Base-by-base conservation (phyloP, 2,329 filamentous ascomycete species). In the Colletotrichum sp. region DNA sequence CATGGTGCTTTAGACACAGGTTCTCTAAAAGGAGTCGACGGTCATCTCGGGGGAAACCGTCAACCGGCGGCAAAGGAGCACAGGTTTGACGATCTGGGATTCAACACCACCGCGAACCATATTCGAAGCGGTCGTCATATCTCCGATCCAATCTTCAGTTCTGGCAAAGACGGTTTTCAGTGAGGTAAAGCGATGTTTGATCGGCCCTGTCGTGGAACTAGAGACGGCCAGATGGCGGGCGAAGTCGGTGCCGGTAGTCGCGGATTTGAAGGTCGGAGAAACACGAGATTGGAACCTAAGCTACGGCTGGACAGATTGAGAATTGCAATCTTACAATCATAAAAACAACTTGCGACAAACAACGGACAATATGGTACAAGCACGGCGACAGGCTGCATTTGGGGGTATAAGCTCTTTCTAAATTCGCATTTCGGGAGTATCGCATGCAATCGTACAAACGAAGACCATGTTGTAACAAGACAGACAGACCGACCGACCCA, bases 391-490 rank as follows among this genome's bases (percentile, higher is more conserved):
- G 24, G 21, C 61, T 64, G 32, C 34, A 6, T 63, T 30, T 24
- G 70, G 34, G 57, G 57, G 65, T 60, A 64, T 43, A 68, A 73
- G 30, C 28, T 68, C 34, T 73, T 52, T 67, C 36, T 73, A 52
- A 60, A 65, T 65, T 73, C 63, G 65, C 57, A 58, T 60, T 30
- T 58, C 21, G 57, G 70, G 64, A 75, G 34, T 68, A 60, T 60
- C 70, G 70, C 43, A 69, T 73, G 70, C 63, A 75, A 72, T 74
- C 34, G 55, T 65, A 65, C 28, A 68, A 30, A 57, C 8, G 26
- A 73, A 32, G 38, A 60, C 43, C 55, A 43, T 36, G 6, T 8
- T 26, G 38, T 28, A 30, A 32, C 48, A 38, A n/a, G 24, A 72
- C 55, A n/a, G 24, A 72, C 55, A 63, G 55, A 72, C 69, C 63